Percentiles rank a stretch among this genome's conserved stretches.
Evolutionary conservation across 352 stramenopile genomes (phyloP).

Genomic region (Albugo laibachii): DNA sequence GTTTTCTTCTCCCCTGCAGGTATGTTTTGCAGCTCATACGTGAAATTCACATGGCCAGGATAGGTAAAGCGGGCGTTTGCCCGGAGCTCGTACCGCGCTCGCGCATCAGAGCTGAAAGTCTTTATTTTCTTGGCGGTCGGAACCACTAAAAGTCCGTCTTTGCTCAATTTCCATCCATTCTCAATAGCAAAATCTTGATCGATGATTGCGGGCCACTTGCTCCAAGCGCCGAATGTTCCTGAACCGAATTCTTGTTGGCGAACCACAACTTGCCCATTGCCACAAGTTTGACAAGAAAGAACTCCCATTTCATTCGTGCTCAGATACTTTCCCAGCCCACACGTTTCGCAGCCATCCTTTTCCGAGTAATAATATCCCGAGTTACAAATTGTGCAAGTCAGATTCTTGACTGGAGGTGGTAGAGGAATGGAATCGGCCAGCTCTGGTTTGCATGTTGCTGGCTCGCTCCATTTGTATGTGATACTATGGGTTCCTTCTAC

Average conservation of each 20-base stretch:
- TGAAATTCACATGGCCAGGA: constrained; percentile 20
- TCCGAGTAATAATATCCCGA: constrained; percentile 23
- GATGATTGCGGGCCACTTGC: constrained; percentile 33
- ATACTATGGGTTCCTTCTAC: constrained; percentile 29
- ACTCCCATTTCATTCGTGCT: constrained; percentile 7
- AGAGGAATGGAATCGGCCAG: constrained; percentile 23
- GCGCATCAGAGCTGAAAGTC: too few relatives aligned
- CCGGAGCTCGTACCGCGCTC: too few relatives aligned
- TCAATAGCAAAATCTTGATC: constrained; percentile 15
- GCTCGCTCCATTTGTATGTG: constrained; percentile 41
- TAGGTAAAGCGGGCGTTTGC: too few relatives aligned
- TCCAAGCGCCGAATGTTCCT: constrained; percentile 28
- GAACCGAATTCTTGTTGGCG: constrained; percentile 29
- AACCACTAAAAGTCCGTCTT: constrained; percentile 10
- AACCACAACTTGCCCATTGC: constrained; percentile 22
- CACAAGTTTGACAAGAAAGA: constrained; percentile 6
- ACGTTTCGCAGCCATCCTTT: constrained; percentile 21
- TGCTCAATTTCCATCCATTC: constrained; percentile 43
- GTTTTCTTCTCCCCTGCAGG: constrained; percentile 31
- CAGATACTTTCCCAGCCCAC: constrained; percentile 16
- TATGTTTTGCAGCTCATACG: constrained; percentile 35
- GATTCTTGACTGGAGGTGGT: constrained; percentile 13
- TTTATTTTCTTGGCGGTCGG: too few relatives aligned
- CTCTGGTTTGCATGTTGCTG: constrained; percentile 31
- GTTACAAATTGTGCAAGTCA: constrained; percentile 30